Percentiles rank a stretch among this genome's conserved stretches.
These are phyloP conservation scores for Maudiozyma bulderi DNA, from an alignment of 805 yeast genomes.

Conservation along the genomic window DNA sequence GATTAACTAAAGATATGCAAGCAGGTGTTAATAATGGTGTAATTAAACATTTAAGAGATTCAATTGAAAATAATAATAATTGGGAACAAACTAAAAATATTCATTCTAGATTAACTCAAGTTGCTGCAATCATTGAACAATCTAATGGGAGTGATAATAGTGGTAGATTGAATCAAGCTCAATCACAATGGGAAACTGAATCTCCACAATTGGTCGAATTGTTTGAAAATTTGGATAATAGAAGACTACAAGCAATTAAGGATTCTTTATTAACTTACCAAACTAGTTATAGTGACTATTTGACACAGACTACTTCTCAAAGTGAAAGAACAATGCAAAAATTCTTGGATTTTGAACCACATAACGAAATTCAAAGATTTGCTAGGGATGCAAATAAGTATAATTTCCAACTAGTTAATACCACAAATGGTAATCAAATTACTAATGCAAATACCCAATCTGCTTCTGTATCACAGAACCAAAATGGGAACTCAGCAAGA, in stretches of 20 bases:
- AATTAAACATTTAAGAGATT: slow-evolving; percentile 43
- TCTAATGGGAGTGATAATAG: slow-evolving; percentile 31
- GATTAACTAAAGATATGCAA: slow-evolving; percentile 40
- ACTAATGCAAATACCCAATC: not conserved
- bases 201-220: slow-evolving; percentile 70
- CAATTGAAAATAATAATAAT: slow-evolving; percentile 42
- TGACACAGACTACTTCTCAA: slow-evolving; percentile 35
- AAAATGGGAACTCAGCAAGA: not conserved
- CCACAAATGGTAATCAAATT: not conserved
- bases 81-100: slow-evolving; percentile 46
- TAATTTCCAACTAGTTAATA: slow-evolving; percentile 12
- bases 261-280: slow-evolving; percentile 57
- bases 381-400: slow-evolving; percentile 33
- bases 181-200: slow-evolving; percentile 61
- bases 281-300: slow-evolving; percentile 47
- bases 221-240: slow-evolving; percentile 62
- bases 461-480: not conserved
- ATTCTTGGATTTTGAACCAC: slow-evolving; percentile 53
- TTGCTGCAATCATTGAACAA: slow-evolving; percentile 36
- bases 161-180: slow-evolving; percentile 36
- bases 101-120: slow-evolving; percentile 35
- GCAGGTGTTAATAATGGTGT: slow-evolving; percentile 44
- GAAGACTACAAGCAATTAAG: slow-evolving; percentile 52
- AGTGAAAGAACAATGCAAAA: slow-evolving; percentile 61
- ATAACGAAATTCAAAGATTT: slow-evolving; percentile 49